Evolutionary conservation across 306 rosid genomes (phyloP).

Genomic region (Cicer bijugum): DNA sequence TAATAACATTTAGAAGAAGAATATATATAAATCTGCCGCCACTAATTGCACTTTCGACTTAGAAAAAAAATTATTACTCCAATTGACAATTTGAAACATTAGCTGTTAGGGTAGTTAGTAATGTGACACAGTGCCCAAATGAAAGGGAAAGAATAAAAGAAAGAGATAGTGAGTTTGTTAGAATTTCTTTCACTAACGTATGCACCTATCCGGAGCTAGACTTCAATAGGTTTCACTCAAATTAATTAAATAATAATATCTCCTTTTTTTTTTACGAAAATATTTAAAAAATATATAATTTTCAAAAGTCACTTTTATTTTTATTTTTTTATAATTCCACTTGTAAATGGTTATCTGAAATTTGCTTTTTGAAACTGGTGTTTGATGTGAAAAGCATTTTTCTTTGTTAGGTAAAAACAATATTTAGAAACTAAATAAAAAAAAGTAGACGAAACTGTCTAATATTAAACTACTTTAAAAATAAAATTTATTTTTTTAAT

Average conservation of each 20-base stretch:
- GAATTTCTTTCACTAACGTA: conserved; percentile 39
- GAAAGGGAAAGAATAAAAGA: conserved; percentile 49
- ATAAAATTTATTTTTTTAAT: no score
- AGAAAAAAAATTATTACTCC: conserved; percentile 50
- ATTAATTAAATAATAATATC: conserved; percentile 1
- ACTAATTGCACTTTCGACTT: conserved; percentile 57
- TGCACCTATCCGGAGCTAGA: conserved; percentile 30
- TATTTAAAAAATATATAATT: neutral
- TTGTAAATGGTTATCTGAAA: neutral
- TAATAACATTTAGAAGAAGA: conserved; percentile 44
- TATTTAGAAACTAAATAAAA: neutral
- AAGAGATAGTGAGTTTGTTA: conserved; percentile 49
- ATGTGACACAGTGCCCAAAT: conserved; percentile 61
- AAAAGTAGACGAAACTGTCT: no score
- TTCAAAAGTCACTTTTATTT: conserved; percentile 15
- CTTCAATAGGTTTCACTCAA: conserved; percentile 31
- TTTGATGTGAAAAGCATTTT: neutral
- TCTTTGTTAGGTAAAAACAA: neutral
- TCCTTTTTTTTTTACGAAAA: no score
- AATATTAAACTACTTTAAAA: no score
- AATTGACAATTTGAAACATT: conserved; percentile 51
- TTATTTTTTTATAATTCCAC: neutral
- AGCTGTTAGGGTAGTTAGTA: conserved; percentile 62
- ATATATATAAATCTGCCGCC: conserved; percentile 51
- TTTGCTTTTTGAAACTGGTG: conserved; percentile 1